These are phyloP conservation scores for Arthrobotrys pseudoclavata DNA, from an alignment of 2,329 filamentous ascomycete genomes.

Conservation along the genomic window DNA sequence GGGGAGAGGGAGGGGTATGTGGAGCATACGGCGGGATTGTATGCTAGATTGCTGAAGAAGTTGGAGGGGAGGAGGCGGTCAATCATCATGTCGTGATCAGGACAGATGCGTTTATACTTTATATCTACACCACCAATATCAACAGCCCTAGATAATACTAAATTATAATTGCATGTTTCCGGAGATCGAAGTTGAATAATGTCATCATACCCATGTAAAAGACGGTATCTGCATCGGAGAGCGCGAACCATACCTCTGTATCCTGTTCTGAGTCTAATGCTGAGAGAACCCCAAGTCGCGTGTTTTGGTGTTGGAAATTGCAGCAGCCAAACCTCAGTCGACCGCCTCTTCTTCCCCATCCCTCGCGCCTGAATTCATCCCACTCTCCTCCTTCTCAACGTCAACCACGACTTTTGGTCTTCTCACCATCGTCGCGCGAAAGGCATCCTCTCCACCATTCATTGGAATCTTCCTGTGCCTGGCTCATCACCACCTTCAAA, in stretches of 20 bases:
- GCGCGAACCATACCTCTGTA: not conserved
- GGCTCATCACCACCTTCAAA: not conserved
- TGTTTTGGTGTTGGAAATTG: constrained; percentile 56
- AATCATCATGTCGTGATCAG: not conserved
- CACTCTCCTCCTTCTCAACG: constrained; percentile 11
- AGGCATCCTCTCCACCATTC: constrained; percentile 13
- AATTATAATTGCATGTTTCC: not conserved
- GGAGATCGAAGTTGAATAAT: not conserved
- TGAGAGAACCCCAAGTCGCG: constrained; percentile 23
- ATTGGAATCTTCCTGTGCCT: constrained; percentile 15
- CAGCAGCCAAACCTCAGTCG: constrained; percentile 12
- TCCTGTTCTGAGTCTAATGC: constrained; percentile 1
- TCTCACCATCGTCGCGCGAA: constrained; percentile 38
- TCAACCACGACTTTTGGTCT: constrained; percentile 8
- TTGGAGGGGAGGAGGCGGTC: constrained; percentile 14
- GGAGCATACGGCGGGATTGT: constrained; percentile 48
- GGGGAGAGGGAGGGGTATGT: constrained; percentile 38
- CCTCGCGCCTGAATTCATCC: constrained; percentile 16
- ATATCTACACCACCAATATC: not conserved
- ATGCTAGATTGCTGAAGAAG: constrained; percentile 41
- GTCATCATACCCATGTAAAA: not conserved
- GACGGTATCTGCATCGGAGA: not conserved
- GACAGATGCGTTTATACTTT: not conserved
- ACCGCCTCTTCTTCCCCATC: constrained; percentile 21
- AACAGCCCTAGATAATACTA: not conserved